phyloP scores from a whole-genome alignment of 139 green algal species.

The Mesotaenium endlicherianum region DNA sequence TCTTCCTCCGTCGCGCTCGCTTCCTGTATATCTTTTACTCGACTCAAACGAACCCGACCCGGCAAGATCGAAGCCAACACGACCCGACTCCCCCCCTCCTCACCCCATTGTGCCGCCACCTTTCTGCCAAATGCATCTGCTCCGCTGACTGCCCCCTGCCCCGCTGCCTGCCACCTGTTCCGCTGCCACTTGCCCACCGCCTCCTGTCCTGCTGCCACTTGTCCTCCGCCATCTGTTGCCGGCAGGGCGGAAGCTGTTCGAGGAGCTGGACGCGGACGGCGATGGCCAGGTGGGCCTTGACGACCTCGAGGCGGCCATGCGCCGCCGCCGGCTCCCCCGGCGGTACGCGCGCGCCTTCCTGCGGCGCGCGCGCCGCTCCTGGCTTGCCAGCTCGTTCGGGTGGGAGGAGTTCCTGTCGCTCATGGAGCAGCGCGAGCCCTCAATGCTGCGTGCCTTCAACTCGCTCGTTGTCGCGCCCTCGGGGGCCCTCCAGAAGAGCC shows the following conservation, averaged over 20 bases:
- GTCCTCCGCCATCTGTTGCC: too few relatives aligned
- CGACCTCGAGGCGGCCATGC: slow-evolving; percentile 63
- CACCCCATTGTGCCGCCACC: too few relatives aligned
- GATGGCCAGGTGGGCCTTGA: slow-evolving; percentile 61
- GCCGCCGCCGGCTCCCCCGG: slow-evolving; percentile 58
- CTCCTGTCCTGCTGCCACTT: too few relatives aligned
- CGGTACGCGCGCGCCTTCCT: slow-evolving; percentile 62
- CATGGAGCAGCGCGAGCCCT: slow-evolving; percentile 64
- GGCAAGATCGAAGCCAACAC: too few relatives aligned
- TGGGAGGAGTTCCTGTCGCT: slow-evolving; percentile 69
- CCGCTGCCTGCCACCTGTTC: too few relatives aligned
- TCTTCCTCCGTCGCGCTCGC: too few relatives aligned
- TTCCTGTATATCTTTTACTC: too few relatives aligned
- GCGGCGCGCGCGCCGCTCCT: slow-evolving; percentile 42
- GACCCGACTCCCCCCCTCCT: too few relatives aligned
- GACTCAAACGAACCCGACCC: too few relatives aligned
- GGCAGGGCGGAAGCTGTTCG: slow-evolving; percentile 60
- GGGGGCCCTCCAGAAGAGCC: slow-evolving; percentile 53
- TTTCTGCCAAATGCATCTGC: too few relatives aligned
- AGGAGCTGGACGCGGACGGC: slow-evolving; percentile 61
- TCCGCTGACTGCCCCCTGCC: too few relatives aligned
- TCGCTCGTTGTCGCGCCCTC: slow-evolving; percentile 53
- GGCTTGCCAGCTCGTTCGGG: slow-evolving; percentile 48
- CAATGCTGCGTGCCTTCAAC: slow-evolving; percentile 67
- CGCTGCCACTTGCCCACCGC: too few relatives aligned